Evolutionary conservation across 2,329 filamentous ascomycete genomes (phyloP), one percentile per base, ranked within the genome.

Genomic region (Zymoseptoria tritici): DNA sequence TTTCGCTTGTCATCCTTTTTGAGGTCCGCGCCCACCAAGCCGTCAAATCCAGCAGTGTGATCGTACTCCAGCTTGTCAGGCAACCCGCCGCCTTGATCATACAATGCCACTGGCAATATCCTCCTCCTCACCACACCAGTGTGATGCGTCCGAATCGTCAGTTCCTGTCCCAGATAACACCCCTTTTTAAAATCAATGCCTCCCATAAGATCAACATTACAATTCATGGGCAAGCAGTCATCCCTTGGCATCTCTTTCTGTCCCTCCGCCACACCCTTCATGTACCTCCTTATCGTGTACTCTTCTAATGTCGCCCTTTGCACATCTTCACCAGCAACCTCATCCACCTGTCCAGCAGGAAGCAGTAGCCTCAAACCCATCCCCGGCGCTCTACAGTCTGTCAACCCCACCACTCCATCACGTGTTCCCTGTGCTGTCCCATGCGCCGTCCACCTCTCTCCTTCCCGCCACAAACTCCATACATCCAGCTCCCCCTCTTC

Each of bases 101-200:
- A 94, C 16, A 97, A 70, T 64, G 88, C 77, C 36, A 93, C 86
- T 0, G 94, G 94, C 56, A 99, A 74, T 55, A 97, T 85, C 55
- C 94, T 83, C 80, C 97, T 96, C 62, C 94, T 83, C 49, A 99
- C 90, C 16, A 99, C 90, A 21, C 94, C 94, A 11, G 89, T 92
- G 75, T 99, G 94, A 73, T 92, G 88, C 1, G 94, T 99, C 50
- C 94, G 87, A 65, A 97, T 96, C 1, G 94, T 97, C 64, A 99
- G 82, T 75, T 99, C 94, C 76, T 99, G 94, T 0, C 94, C 94
- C 7, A 97, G 85, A 74, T 99, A 99, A 76, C 94, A 99, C 7
- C 94, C 94, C 78, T 99, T 99, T 71, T 85, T 85, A 78, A 94
- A 99, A 75, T 97, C 90, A 66, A 99, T 87, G 24, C 85, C 94